Conservation (phyloP, 2,329 filamentous ascomycete genomes). For the Fusarium chaquense region DNA sequence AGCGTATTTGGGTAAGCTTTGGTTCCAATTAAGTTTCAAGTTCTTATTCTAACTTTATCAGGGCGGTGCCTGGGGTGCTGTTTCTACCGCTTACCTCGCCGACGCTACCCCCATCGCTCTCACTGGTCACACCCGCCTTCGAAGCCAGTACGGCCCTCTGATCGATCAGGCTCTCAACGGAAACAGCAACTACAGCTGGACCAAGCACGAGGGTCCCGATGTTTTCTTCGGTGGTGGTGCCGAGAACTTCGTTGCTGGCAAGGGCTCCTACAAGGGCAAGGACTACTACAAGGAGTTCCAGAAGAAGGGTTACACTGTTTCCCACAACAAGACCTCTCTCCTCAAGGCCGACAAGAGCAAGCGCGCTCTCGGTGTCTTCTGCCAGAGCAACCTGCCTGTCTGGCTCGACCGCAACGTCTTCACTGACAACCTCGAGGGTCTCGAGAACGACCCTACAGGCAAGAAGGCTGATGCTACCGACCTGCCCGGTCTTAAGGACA, state of each 20-base stretch:
- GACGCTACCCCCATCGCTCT: conserved; percentile 86
- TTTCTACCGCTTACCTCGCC: conserved; percentile 83
- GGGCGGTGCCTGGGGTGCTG: conserved; percentile 71
- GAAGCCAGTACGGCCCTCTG: conserved; percentile 76
- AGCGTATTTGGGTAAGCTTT: conserved; percentile 71
- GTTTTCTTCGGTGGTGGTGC: conserved; percentile 87
- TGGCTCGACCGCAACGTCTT: conserved; percentile 91
- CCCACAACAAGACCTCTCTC: conserved; percentile 80
- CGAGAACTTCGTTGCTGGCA: conserved; percentile 77
- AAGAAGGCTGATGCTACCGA: conserved; percentile 73
- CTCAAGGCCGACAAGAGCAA: conserved; percentile 66
- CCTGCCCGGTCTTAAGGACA: conserved; percentile 86
- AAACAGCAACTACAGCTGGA: conserved; percentile 85
- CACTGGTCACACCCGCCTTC: conserved; percentile 77
- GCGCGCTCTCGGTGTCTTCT: conserved; percentile 82
- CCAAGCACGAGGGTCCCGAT: conserved; percentile 77
- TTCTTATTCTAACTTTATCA: conserved; percentile 40
- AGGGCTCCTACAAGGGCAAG: conserved; percentile 73
- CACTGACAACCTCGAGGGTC: conserved; percentile 73
- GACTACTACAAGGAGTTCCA: conserved; percentile 85
- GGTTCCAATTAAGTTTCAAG: background rate
- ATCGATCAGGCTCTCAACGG: conserved; percentile 83
- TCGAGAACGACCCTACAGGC: conserved; percentile 77
- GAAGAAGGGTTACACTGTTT: conserved; percentile 77
- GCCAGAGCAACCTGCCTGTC: conserved; percentile 78